phyloP scores from a whole-genome alignment of 1,284 basidiomycete species.

The Hymenochaete sp. region DNA sequence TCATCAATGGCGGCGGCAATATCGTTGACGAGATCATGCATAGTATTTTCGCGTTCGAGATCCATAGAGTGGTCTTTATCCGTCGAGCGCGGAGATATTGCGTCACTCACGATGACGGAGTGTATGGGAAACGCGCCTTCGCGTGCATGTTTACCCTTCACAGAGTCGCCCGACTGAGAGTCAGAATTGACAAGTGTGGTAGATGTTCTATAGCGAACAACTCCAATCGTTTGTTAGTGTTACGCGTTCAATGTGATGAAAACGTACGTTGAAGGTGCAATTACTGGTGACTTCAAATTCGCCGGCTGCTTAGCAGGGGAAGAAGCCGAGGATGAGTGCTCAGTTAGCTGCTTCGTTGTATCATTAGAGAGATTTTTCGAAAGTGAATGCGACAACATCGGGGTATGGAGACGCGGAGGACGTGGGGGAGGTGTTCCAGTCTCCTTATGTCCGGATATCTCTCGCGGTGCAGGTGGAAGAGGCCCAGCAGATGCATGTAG shows the following conservation, averaged over 20 bases:
- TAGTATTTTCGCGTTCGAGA: constrained; percentile 19
- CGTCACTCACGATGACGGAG: constrained; percentile 24
- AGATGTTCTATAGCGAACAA: constrained; percentile 1
- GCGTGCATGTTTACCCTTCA: constrained; percentile 39
- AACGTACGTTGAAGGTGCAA: constrained; percentile 13
- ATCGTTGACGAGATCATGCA: constrained; percentile 29
- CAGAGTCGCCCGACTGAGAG: constrained; percentile 16
- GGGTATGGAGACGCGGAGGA: constrained; percentile 16
- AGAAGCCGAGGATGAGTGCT: no score
- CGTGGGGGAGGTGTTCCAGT: constrained; percentile 14
- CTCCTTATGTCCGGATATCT: constrained; percentile 11
- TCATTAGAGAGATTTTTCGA: constrained; percentile 10
- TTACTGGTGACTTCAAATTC: constrained; percentile 1
- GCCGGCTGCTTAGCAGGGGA: background rate
- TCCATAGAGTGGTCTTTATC: constrained; percentile 6
- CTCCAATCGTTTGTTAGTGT: background rate
- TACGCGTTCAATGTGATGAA: background rate
- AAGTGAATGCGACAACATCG: constrained; percentile 5
- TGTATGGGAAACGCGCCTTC: constrained; percentile 63
- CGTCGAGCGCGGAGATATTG: constrained; percentile 26
- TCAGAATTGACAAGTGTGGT: constrained; percentile 11
- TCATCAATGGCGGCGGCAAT: constrained; percentile 27
- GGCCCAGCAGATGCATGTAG: constrained; percentile 64
- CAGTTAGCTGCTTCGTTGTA: no score
- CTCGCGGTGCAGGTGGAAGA: constrained; percentile 54